A percentile compares a stretch with the other conserved stretches of the same genome.
Evolutionary conservation across 768 basidiomycete genomes (phyloP).

Genomic region (Phlebiopsis gigantea): DNA sequence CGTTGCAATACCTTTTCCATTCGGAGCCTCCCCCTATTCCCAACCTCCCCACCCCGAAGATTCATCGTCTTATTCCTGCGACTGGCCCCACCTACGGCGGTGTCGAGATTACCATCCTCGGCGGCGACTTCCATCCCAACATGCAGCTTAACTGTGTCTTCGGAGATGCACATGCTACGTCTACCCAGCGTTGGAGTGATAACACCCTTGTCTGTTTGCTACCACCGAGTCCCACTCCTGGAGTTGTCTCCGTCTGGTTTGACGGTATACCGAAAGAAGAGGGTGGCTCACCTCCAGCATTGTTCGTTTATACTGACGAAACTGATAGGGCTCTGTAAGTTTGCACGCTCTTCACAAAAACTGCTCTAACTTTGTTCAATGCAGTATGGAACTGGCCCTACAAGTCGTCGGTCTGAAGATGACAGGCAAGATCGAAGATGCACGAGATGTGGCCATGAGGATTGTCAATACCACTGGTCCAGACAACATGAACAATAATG

Average conservation of each 20-base stretch:
- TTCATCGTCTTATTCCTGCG: constrained; percentile 81
- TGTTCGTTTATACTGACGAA: constrained; percentile 91
- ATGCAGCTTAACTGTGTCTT: constrained; percentile 76
- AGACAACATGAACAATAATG: constrained; percentile 35
- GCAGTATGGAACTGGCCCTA: constrained; percentile 90
- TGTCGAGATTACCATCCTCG: constrained; percentile 90
- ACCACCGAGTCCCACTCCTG: constrained; percentile 76
- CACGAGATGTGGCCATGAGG: constrained; percentile 88
- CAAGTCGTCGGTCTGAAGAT: constrained; percentile 96
- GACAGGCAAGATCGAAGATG: constrained; percentile 93
- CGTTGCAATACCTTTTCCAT: constrained; percentile 41
- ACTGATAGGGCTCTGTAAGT: constrained; percentile 84
- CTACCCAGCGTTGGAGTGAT: constrained; percentile 88
- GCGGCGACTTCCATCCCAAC: constrained; percentile 80
- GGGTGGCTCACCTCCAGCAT: constrained; percentile 46
- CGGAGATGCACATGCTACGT: constrained; percentile 75
- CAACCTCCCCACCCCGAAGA: constrained; percentile 58
- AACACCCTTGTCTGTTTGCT: constrained; percentile 90
- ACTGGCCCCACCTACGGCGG: constrained; percentile 87
- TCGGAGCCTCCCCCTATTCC: constrained; percentile 39
- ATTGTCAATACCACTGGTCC: constrained; percentile 75
- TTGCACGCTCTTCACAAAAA: background rate
- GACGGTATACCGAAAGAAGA: constrained; percentile 65
- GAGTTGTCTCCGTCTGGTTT: constrained; percentile 88
- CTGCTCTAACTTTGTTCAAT: background rate